Conservation (phyloP, 805 yeast species). For the Scheffersomyces ergatensis region DNA sequence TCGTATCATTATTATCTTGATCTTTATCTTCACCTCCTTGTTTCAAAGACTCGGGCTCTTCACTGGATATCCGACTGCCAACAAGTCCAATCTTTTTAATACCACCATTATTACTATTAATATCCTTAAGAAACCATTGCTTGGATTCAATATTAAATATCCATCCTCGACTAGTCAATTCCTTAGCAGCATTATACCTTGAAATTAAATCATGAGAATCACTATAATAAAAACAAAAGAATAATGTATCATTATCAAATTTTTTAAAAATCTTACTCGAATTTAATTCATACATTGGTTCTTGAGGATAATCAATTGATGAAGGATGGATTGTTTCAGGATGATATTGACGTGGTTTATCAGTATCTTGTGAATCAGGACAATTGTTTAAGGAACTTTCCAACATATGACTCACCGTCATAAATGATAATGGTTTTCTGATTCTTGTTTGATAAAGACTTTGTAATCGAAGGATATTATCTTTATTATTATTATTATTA, state of each 20-base stretch:
- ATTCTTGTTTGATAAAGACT: constrained; percentile 41
- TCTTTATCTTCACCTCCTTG: constrained; percentile 17
- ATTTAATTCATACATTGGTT: constrained; percentile 67
- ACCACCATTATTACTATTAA: constrained; percentile 25
- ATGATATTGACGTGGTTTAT: constrained; percentile 71
- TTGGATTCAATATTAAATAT: constrained; percentile 63
- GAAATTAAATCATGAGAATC: constrained; percentile 34
- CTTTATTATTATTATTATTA: background rate
- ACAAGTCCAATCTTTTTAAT: constrained; percentile 12
- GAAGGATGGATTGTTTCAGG: constrained; percentile 88
- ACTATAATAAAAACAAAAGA: constrained; percentile 88
- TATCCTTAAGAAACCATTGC: constrained; percentile 80
- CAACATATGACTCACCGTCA: constrained; percentile 54
- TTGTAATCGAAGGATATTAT: constrained; percentile 8
- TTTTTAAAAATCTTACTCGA: constrained; percentile 61
- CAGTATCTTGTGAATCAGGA: constrained; percentile 92
- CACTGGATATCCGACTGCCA: constrained; percentile 24
- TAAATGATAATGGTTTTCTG: constrained; percentile 51
- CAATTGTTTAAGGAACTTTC: constrained; percentile 82
- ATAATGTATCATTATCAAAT: constrained; percentile 82
- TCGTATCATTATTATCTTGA: constrained; percentile 12
- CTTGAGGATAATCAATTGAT: constrained; percentile 85
- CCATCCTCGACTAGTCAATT: constrained; percentile 81
- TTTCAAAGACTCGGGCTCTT: constrained; percentile 10
- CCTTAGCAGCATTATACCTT: constrained; percentile 66